Base-by-base conservation (phyloP, 2,329 filamentous ascomycete species). In the Truncatella angustata region DNA sequence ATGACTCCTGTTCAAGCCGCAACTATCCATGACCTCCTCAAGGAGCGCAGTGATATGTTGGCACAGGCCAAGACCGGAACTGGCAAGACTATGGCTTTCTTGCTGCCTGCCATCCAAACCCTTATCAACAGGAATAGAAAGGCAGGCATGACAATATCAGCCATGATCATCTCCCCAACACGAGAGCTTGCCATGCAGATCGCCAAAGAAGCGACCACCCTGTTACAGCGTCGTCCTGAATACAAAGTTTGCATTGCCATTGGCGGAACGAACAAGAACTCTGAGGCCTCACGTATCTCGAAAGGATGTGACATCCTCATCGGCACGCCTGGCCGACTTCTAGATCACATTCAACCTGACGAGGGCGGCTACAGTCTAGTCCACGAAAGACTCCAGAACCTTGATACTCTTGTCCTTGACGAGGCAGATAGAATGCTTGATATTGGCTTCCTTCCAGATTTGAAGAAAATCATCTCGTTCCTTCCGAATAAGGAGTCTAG, bases 41-140 rank as follows among this genome's bases (percentile, higher is more conserved):
- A 73, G 0, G 69, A 68, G 47, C 68, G 71, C 23, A 66, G 61
- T 48, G 79, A 81, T 62, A 74, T 84, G 53, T 74, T 95, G 54
- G 90, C 90, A 5, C 90, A 94, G 69, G 90, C 90, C 48, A 92
- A 88, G 73, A 95, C 90, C 1, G 90, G 90, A 58, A 95, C 91
- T 0, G 90, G 90, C 60, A 95, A 95, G 73, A 95, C 90, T 0
- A 70, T 94, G 51, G 90, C 87, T 44, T 95, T 95, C 72, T 77
- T 95, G 32, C 74, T 94, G 3, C 91, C 90, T n/a, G 80, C 89
- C n/a, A 73, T 95, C 32, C 88, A 94, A 67, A 88, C 82, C 54
- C 86, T 94, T 63, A 75, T 93, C 60, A 71, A 70, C 46, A 68
- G 67, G 52, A 67, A 68, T 50, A 55, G 60, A 21, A 52, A 57